Conservation (phyloP, 345 rosid species). For the Reutealis trisperma region DNA sequence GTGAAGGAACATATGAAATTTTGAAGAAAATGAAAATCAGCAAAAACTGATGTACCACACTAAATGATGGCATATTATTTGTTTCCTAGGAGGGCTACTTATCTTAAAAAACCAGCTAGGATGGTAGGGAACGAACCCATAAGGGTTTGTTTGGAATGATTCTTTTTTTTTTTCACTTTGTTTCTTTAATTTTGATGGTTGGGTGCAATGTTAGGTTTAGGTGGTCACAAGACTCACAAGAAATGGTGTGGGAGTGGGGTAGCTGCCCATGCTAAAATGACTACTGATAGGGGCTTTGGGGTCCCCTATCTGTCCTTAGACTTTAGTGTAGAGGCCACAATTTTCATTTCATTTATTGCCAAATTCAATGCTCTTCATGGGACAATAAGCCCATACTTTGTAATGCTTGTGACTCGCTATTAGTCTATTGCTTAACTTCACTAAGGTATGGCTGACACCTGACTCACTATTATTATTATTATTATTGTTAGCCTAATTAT, state of each 20-base stretch:
- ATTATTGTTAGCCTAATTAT: too few relatives aligned
- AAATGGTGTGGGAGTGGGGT: conserved; percentile 25
- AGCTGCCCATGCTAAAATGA: conserved; percentile 39
- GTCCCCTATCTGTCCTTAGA: conserved; percentile 17
- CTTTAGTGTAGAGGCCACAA: neutral
- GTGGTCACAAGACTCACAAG: conserved; percentile 18
- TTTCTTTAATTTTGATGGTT: neutral
- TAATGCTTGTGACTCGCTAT: conserved; percentile 1
- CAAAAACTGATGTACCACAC: neutral
- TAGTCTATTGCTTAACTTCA: neutral
- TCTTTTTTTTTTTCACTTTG: neutral
- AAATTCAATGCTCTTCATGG: conserved; percentile 13
- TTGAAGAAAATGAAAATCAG: neutral
- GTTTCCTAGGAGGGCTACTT: conserved; percentile 56
- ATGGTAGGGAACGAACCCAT: conserved; percentile 36
- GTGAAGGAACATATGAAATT: neutral
- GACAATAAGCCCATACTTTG: conserved; percentile 24
- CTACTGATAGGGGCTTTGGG: conserved; percentile 16
- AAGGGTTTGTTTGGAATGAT: conserved; percentile 20
- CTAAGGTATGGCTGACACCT: neutral
- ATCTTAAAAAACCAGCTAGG: conserved; percentile 48
- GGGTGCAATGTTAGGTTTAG: conserved; percentile 17
- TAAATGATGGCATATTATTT: conserved; percentile 17
- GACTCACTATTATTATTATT: too few relatives aligned
- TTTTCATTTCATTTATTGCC: conserved; percentile 2